Base-by-base conservation (phyloP, 371 early-diverging fungal genomes). In the Mortierella sp. region DNA sequence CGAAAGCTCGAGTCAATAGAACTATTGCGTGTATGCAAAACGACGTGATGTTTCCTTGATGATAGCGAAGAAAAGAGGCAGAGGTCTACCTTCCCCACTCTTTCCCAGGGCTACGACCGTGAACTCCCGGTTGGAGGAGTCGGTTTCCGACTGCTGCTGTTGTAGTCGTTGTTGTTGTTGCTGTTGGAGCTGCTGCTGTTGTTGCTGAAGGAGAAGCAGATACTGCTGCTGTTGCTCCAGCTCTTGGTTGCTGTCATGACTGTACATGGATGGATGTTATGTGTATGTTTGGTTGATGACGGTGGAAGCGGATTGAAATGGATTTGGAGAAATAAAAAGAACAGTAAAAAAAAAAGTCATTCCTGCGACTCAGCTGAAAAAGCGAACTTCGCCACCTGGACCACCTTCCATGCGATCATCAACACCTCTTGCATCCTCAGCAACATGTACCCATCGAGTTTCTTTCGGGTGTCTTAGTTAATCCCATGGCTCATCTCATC, bases 71-170 rank as follows among this genome's bases (percentile, higher is more conserved):
- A n/a, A n/a, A n/a, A n/a, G n/a, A 39, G 39, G 15, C 23, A 41
- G 27, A 3, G 8, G n/a, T 8, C 1, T 64, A 75, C 76, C 79
- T 68, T 79, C 79, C 23, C 79, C 79, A 50, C 54, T 60, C 52
- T 69, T 69, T 31, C 79, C 79, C 11, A 79, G 51, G 24, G 73
- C 73, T 6, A 73, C 73, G 15, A 79, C 53, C 2, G 72, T 68
- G 60, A 79, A 69, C 32, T 60, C 66, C 39, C 73, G 73, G 6
- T 57, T 26, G 19, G 70, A 44, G 11, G 59, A 17, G n/a, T 14
- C 37, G 48, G 55, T 21, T 4, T 56, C 62, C 11, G 58, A 21
- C 41, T 48, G 49, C 14, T 66, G 55, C 23, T 56, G 60, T 0
- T 57, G 53, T 21, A 52, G 42, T n/a, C 32, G 64, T 15, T 49